Base-by-base conservation (phyloP, 306 rosid genomes). In the Sindora glabra region DNA sequence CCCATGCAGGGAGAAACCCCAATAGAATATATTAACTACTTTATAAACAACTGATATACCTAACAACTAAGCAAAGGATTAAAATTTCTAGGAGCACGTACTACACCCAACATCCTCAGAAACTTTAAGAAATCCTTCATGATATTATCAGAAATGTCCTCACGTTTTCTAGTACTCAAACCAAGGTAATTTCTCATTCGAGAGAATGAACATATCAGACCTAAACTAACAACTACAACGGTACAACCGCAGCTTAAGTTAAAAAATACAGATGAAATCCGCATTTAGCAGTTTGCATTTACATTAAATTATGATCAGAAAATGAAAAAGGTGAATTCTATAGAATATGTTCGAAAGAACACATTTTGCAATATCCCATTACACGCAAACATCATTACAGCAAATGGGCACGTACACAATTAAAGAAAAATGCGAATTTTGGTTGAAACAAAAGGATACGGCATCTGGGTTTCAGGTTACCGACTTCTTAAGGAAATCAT, bases 191-290 rank as follows among this genome's bases (percentile, higher is more conserved):
- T 32, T 30, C 45, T 54, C 60, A 54, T 54, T 13, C 27, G 30
- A 54, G 42, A 32, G 60, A 54, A 34, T 8, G 60, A 30, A 54
- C 60, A 54, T 15, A 54, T 54, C 25, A 54, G 42, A 54, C 29
- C 45, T 44, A 33, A 54, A 44, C 45, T 8, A 5, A 54, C 44
- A 38, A 54, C 60, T 54, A 32, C 3, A 29, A n/a, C 27, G 24
- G n/a, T n/a, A n/a, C n/a, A n/a, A n/a, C 27, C 41, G 10, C 19
- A 32, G 60, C 33, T 30, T 32, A 54, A 54, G 60, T 16, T 32
- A n/a, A 29, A 29, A 4, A 2, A 29, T 29, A 9, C 8, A 4
- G 8, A 29, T 29, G 3, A 27, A 27, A 27, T 27, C 32, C 3
- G 6, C 6, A 27, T 27, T 27, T n/a, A n/a, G n/a, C n/a, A n/a